Conservation (phyloP, 257 asterid genomes). For the Capsicum chinense region DNA sequence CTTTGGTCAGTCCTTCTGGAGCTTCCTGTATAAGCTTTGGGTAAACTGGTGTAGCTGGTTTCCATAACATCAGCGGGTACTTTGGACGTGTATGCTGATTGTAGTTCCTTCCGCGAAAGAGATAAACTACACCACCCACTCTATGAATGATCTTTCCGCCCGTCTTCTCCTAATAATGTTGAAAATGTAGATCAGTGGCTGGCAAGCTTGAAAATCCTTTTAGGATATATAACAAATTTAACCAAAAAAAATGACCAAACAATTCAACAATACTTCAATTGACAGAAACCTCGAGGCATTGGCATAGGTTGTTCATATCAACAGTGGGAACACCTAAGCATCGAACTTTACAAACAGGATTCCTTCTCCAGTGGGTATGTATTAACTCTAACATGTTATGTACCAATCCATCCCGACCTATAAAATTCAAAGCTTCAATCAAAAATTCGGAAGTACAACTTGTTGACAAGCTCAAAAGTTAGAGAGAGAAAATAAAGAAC, state of each 20-base stretch:
- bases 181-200: neutral
- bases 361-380: constrained; percentile 94
- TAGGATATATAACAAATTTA: neutral
- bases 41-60: constrained; percentile 97
- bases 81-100: constrained; percentile 71
- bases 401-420: constrained; percentile 97
- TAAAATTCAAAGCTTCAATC: constrained; percentile 38
- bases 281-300: constrained; percentile 80
- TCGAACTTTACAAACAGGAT: constrained; percentile 94
- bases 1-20: constrained; percentile 88
- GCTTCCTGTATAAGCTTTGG: constrained; percentile 98
- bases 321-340: constrained; percentile 98
- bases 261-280: constrained; percentile 31
- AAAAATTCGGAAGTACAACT: neutral
- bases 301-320: constrained; percentile 86
- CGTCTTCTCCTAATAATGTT: constrained; percentile 66
- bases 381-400: constrained; percentile 99
- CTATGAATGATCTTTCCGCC: constrained; percentile 82
- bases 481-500: neutral
- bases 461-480: constrained; percentile 12
- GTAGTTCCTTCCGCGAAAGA: constrained; percentile 96
- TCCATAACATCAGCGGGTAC: constrained; percentile 96
- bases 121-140: constrained; percentile 81
- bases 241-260: neutral
- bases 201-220: neutral